A percentile compares a stretch with the other conserved stretches of the same genome.
phyloP scores from a whole-genome alignment of 305 asterid genomes.

The Fraxinus nigra region DNA sequence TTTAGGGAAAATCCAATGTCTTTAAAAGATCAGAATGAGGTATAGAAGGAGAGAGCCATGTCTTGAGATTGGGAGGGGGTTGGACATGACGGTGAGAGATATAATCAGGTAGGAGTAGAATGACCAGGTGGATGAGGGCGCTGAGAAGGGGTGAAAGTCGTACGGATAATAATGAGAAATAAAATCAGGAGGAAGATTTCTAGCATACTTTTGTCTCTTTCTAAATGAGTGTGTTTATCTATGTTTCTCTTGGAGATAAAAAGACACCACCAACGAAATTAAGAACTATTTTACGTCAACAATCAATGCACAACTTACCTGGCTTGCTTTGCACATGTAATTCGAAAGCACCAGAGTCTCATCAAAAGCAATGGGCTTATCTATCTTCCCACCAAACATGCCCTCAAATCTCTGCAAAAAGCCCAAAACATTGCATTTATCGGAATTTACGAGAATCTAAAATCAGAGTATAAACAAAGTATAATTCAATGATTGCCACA shows the following conservation, averaged over 20 bases:
- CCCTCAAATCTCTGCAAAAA: conserved; percentile 81
- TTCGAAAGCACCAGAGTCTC: conserved; percentile 78
- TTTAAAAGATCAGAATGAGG: conserved; percentile 1
- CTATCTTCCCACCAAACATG: conserved; percentile 79
- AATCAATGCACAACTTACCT: conserved; percentile 42
- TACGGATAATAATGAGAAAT: not conserved
- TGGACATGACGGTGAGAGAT: not conserved
- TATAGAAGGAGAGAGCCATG: conserved; percentile 10
- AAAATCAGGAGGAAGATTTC: not conserved
- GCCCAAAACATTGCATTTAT: conserved; percentile 26
- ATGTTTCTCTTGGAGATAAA: not conserved
- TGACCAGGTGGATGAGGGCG: not conserved
- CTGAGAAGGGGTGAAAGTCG: conserved; percentile 8
- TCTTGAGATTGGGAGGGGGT: not conserved
- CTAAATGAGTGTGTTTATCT: conserved; percentile 10
- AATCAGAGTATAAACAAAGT: conserved; percentile 16
- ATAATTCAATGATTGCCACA: conserved; percentile 26
- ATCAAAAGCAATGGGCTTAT: conserved; percentile 72
- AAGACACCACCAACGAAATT: not conserved
- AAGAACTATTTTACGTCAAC: conserved; percentile 1
- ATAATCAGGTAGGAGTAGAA: not conserved
- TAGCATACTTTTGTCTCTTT: not conserved
- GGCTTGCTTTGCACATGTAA: conserved; percentile 81
- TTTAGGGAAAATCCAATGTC: conserved; percentile 3
- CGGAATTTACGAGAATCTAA: conserved; percentile 4